phyloP scores from a whole-genome alignment of 2,329 filamentous ascomycete genomes.

The Colletotrichum filicis region DNA sequence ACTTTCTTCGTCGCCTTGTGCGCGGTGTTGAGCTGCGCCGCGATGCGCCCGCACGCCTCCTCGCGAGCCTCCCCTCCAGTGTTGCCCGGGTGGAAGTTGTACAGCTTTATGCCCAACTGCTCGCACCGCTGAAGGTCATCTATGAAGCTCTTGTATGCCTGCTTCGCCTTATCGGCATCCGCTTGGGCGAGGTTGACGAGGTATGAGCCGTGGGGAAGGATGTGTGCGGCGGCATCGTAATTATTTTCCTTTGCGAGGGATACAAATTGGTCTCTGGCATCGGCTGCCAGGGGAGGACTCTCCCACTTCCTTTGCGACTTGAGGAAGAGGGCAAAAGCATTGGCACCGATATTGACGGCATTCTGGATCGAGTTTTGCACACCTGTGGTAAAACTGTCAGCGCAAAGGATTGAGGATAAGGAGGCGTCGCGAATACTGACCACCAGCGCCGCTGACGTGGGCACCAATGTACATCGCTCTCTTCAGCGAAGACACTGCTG shows the following conservation, averaged over 20 bases:
- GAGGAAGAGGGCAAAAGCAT: slow-evolving; percentile 93
- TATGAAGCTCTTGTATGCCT: slow-evolving; percentile 87
- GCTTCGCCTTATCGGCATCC: slow-evolving; percentile 81
- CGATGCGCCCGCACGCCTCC: slow-evolving; percentile 82
- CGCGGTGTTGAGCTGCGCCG: slow-evolving; percentile 82
- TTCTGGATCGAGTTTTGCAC: slow-evolving; percentile 90
- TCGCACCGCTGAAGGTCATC: slow-evolving; percentile 92
- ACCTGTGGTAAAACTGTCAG: slow-evolving; percentile 58
- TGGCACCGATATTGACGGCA: slow-evolving; percentile 83
- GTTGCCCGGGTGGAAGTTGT: slow-evolving; percentile 97
- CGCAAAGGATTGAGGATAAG: not conserved
- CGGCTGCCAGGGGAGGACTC: slow-evolving; percentile 79
- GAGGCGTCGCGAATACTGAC: slow-evolving; percentile 54
- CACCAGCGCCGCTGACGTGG: slow-evolving; percentile 90
- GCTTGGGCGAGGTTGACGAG: slow-evolving; percentile 94
- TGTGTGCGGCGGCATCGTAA: slow-evolving; percentile 78
- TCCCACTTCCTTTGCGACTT: slow-evolving; percentile 97
- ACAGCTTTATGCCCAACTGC: slow-evolving; percentile 85
- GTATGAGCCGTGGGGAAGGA: slow-evolving; percentile 94
- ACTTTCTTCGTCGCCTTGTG: slow-evolving; percentile 81
- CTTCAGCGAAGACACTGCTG: slow-evolving; percentile 70
- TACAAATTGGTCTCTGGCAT: slow-evolving; percentile 76
- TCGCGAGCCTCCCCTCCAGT: slow-evolving; percentile 74
- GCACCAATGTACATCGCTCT: slow-evolving; percentile 86
- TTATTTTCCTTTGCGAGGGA: slow-evolving; percentile 73